A percentile compares a stretch with the other conserved stretches of the same genome.
Evolutionary conservation across 2,329 filamentous ascomycete genomes (phyloP).

Genomic region (Penicillium rolfsii): DNA sequence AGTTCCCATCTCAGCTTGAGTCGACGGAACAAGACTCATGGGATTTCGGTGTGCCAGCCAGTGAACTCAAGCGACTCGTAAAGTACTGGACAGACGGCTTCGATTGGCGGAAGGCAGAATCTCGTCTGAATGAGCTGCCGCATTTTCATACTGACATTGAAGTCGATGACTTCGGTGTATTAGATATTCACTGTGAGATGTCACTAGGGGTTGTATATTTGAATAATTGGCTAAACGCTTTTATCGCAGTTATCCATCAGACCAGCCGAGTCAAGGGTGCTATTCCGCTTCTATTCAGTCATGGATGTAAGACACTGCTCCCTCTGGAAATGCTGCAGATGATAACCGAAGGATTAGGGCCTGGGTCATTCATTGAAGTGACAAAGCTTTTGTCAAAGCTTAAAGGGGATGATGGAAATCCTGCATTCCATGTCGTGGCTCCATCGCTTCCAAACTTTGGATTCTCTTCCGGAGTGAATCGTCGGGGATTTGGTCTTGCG

Average conservation of each 20-base stretch:
- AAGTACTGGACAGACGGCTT: constrained; percentile 60
- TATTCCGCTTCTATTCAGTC: constrained; percentile 69
- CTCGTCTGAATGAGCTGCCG: constrained; percentile 61
- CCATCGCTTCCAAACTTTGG: constrained; percentile 60
- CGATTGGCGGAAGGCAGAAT: constrained; percentile 67
- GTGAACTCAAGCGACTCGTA: constrained; percentile 52
- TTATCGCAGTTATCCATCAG: constrained; percentile 57
- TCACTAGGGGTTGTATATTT: too few relatives aligned
- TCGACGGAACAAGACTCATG: constrained; percentile 23
- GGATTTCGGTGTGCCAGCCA: constrained; percentile 26
- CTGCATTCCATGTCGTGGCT: constrained; percentile 58
- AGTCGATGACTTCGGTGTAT: constrained; percentile 61
- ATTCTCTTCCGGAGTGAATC: constrained; percentile 52
- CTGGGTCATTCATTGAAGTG: constrained; percentile 67
- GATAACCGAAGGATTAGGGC: constrained; percentile 44
- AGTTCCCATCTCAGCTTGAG: constrained; percentile 24
- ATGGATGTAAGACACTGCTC: constrained; percentile 56
- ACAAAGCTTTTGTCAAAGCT: constrained; percentile 51
- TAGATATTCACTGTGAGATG: constrained; percentile 61
- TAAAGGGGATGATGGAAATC: constrained; percentile 37
- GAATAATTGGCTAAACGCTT: background rate
- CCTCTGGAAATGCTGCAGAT: background rate
- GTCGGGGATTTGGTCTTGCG: constrained; percentile 58
- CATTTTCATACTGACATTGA: constrained; percentile 61
- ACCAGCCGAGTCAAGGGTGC: constrained; percentile 55